Evolutionary conservation across 208 protist species (phyloP).

Genomic region (Crithidia fasciculata): DNA sequence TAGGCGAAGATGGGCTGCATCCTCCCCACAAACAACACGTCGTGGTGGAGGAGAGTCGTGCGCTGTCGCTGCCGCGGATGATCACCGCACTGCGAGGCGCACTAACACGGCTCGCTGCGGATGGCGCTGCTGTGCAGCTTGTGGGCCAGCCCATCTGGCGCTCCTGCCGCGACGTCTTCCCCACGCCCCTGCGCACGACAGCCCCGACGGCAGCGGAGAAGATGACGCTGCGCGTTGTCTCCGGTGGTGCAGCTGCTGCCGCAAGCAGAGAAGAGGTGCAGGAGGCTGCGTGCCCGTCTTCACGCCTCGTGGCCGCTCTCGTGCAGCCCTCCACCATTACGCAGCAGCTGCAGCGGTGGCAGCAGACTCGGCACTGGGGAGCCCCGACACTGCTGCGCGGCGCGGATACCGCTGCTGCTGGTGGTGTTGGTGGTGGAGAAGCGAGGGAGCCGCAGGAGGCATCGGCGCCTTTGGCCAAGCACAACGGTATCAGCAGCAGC

Average conservation of each 20-base stretch:
- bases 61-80: slow-evolving; percentile 14
- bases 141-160: slow-evolving; percentile 16
- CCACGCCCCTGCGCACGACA: not conserved
- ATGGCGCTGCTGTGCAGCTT: not conserved
- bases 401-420: too few relatives aligned
- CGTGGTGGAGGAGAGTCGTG: not conserved
- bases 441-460: too few relatives aligned
- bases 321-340: slow-evolving; percentile 33
- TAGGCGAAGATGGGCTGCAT: too few relatives aligned
- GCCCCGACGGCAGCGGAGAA: not conserved
- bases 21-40: too few relatives aligned
- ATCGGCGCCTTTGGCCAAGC: too few relatives aligned
- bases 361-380: slow-evolving; percentile 34
- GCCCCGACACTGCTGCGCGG: slow-evolving; percentile 7
- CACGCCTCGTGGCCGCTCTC: slow-evolving; percentile 1
- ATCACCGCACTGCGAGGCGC: slow-evolving; percentile 15
- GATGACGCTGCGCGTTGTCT: not conserved
- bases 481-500: too few relatives aligned
- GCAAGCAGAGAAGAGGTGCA: too few relatives aligned
- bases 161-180: slow-evolving; percentile 15
- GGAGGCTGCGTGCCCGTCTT: not conserved
- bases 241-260: too few relatives aligned
- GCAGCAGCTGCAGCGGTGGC: slow-evolving; percentile 39
- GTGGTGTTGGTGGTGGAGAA: too few relatives aligned
- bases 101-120: not conserved